phyloP scores from a whole-genome alignment of 2,329 filamentous ascomycete species.

The Phialophora expanda region DNA sequence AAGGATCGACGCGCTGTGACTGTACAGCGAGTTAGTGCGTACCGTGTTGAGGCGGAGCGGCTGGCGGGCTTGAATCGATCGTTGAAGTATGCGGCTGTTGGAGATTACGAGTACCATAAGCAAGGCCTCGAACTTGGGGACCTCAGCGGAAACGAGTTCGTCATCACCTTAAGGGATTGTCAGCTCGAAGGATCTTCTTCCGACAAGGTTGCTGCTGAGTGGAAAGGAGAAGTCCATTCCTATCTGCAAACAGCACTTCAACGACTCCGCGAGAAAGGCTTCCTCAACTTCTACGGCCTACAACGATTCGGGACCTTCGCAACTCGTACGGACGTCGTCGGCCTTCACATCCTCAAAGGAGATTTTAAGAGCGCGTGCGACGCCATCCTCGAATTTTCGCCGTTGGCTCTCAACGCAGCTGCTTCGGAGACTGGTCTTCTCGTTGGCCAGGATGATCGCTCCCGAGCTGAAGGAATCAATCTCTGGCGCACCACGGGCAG shows the following conservation, averaged over 20 bases:
- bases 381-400: conserved; percentile 74
- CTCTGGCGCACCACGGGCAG: conserved; percentile 70
- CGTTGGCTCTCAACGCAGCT: conserved; percentile 63
- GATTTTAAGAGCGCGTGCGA: conserved; percentile 82
- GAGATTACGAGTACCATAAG: conserved; percentile 79
- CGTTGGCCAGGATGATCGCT: conserved; percentile 67
- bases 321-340: conserved; percentile 83
- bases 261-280: conserved; percentile 74
- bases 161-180: conserved; percentile 88
- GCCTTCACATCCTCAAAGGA: conserved; percentile 79
- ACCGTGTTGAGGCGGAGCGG: conserved; percentile 64
- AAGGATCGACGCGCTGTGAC: conserved; percentile 90
- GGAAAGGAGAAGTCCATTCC: conserved; percentile 50
- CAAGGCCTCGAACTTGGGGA: conserved; percentile 80
- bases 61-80: conserved; percentile 67
- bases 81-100: conserved; percentile 68
- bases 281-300: conserved; percentile 98
- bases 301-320: conserved; percentile 92
- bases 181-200: conserved; percentile 50
- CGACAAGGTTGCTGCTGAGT: conserved; percentile 46
- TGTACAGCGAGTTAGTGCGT: conserved; percentile 76
- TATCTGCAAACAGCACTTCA: conserved; percentile 65
- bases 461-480: conserved; percentile 78
- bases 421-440: conserved; percentile 44
- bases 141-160: conserved; percentile 86